Base-by-base conservation (phyloP, 2,329 filamentous ascomycete genomes). In the Colletotrichum orchidophilum region DNA sequence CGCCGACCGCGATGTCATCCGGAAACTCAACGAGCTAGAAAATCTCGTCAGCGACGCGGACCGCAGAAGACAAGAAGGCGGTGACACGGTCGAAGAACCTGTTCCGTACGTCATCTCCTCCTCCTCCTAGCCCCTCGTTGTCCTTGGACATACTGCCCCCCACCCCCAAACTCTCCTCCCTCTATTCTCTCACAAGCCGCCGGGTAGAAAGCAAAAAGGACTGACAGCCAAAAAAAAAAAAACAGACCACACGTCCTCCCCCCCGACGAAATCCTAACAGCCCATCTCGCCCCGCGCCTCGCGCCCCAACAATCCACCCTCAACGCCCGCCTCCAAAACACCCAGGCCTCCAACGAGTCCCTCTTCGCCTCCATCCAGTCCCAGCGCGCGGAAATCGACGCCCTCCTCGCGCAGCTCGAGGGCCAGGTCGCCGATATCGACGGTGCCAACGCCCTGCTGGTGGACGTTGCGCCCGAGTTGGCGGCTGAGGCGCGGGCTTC, bases 11-110 rank as follows among this genome's bases (percentile, higher is more conserved):
- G 81, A 84, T 54, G 89, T 91, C 13, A 84, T 92, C 2, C 81
- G 82, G 49, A 86, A 86, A 71, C 82, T 92, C 11, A 92, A 92
- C 77, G 85, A 88, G 77, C 83, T 91, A 7, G 90, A 92, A 76
- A 80, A 75, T 29, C 82, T 92, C 15, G 83, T 90, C 60, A 81
- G 79, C 66, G 87, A 88, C 63, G 90, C 89, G 5, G 80, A 79
- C 59, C 73, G 74, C 63, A 78, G 84, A 67, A 78, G 82, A 58
- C 75, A 79, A 52, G 78, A 81, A 29, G 78, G 80, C 27, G 71
- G 74, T 61, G 64, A 64, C 62, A 65, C 75, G 13, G 77, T 75
- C 7, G 71, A 74, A 2, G 66, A 76, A 29, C 85, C 86, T 5
- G 80, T 82, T 49, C 85, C 87, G 86, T 87, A 81, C 72, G 84